Percentiles rank a stretch among this genome's conserved stretches.
Evolutionary conservation across 371 early-diverging fungal genomes (phyloP).

Genomic region (Rhizopus arrhizus): DNA sequence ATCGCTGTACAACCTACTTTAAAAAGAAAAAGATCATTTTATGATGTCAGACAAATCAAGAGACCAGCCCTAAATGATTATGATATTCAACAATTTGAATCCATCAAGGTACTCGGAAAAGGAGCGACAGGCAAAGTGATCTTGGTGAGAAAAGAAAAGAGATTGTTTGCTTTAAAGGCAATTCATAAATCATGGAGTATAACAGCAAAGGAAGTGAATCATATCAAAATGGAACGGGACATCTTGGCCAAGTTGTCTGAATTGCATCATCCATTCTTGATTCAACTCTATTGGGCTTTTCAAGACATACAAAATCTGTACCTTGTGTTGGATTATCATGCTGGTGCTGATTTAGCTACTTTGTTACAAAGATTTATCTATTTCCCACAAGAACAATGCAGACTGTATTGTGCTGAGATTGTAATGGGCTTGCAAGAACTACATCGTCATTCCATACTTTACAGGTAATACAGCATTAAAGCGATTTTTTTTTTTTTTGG

Average conservation of each 20-base stretch:
- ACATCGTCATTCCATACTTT: conserved; percentile 75
- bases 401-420: conserved; percentile 80
- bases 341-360: conserved; percentile 79
- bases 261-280: conserved; percentile 85
- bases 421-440: conserved; percentile 76
- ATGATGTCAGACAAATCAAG: conserved; percentile 1
- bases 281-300: conserved; percentile 89
- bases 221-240: conserved; percentile 48
- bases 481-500: not conserved
- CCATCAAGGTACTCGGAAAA: conserved; percentile 61
- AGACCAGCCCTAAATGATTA: not conserved
- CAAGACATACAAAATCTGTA: conserved; percentile 90
- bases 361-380: conserved; percentile 33
- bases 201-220: conserved; percentile 84
- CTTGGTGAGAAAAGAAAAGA: conserved; percentile 72
- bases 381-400: conserved; percentile 48
- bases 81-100: conserved; percentile 48
- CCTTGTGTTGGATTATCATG: conserved; percentile 88
- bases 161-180: conserved; percentile 90
- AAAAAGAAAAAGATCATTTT: conserved; percentile 13
- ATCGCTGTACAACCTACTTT: conserved; percentile 3
- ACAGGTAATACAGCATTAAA: conserved; percentile 49
- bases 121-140: conserved; percentile 71
- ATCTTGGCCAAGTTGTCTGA: conserved; percentile 50
- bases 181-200: conserved; percentile 91